Evolutionary conservation across 805 yeast species (phyloP).

Genomic region (Brettanomyces custersianus): DNA sequence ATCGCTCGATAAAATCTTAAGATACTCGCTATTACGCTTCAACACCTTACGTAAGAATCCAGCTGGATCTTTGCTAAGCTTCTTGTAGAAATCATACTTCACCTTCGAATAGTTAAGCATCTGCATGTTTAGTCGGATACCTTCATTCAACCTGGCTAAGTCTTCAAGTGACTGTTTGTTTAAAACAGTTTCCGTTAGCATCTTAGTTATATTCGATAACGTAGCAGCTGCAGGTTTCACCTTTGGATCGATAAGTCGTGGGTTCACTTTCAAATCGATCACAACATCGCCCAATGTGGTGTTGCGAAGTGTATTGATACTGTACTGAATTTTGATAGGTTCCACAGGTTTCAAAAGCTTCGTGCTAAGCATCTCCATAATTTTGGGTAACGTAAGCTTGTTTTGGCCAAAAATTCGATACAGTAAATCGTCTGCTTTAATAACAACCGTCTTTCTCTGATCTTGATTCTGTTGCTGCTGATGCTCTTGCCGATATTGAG

Average conservation of each 20-base stretch:
- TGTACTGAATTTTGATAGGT: constrained; percentile 72
- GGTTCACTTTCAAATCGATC: constrained; percentile 59
- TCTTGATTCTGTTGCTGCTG: constrained; percentile 10
- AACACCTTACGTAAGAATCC: constrained; percentile 65
- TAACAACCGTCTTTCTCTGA: constrained; percentile 16
- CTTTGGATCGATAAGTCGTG: constrained; percentile 28
- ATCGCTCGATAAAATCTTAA: constrained; percentile 82
- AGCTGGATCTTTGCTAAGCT: constrained; percentile 69
- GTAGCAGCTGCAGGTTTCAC: constrained; percentile 27
- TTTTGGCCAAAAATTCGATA: constrained; percentile 37
- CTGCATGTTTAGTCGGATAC: constrained; percentile 38
- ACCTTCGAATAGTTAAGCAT: constrained; percentile 47
- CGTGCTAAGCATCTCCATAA: constrained; percentile 57
- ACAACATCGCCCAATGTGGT: constrained; percentile 74
- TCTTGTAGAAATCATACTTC: constrained; percentile 71
- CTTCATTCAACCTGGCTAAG: constrained; percentile 25
- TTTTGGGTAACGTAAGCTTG: constrained; percentile 58
- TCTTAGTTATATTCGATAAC: constrained; percentile 31
- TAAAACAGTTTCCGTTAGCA: constrained; percentile 34
- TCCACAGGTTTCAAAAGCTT: constrained; percentile 67
- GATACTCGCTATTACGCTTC: constrained; percentile 72
- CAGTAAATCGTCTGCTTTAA: constrained; percentile 36
- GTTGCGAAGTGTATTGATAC: constrained; percentile 66
- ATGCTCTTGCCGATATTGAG: constrained; percentile 5
- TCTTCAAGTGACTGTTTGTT: constrained; percentile 34